Evolutionary conservation across 495 filamentous ascomycete genomes (phyloP).

Genomic region (Penicillium goetzii): DNA sequence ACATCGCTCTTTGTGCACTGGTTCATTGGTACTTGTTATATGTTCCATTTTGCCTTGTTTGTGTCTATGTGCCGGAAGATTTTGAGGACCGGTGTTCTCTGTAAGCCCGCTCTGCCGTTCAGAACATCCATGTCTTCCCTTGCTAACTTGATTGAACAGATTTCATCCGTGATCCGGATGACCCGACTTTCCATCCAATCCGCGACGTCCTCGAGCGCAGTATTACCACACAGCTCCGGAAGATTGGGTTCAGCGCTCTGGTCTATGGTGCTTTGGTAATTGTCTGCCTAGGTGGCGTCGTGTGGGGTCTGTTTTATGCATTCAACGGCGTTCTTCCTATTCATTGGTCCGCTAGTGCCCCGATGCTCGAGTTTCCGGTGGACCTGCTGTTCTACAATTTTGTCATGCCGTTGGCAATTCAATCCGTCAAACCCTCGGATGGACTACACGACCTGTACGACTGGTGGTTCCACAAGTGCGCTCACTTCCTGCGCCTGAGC

Average conservation of each 20-base stretch:
- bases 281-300: slow-evolving; percentile 90
- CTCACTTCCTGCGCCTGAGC: slow-evolving; percentile 75
- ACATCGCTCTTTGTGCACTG: slow-evolving; percentile 96
- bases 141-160: slow-evolving; percentile 48
- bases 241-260: slow-evolving; percentile 93
- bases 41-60: slow-evolving; percentile 99
- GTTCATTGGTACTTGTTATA: slow-evolving; percentile 98
- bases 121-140: not conserved
- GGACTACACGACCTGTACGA: slow-evolving; percentile 81
- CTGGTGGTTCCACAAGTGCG: slow-evolving; percentile 96
- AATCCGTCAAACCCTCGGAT: slow-evolving; percentile 81
- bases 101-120: slow-evolving; percentile 48
- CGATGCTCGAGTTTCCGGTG: slow-evolving; percentile 90
- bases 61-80: slow-evolving; percentile 99
- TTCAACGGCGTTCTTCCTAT: slow-evolving; percentile 79
- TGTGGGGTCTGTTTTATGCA: slow-evolving; percentile 79
- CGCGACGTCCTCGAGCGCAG: slow-evolving; percentile 94
- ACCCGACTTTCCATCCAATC: slow-evolving; percentile 97
- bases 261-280: slow-evolving; percentile 95
- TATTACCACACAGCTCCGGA: slow-evolving; percentile 89
- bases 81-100: slow-evolving; percentile 89
- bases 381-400: slow-evolving; percentile 97
- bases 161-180: slow-evolving; percentile 98
- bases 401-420: slow-evolving; percentile 81
- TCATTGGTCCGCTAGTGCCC: slow-evolving; percentile 87